These are phyloP conservation scores for Phytopythium ostracodes DNA, from an alignment of 352 stramenopile genomes.

Conservation along the genomic window DNA sequence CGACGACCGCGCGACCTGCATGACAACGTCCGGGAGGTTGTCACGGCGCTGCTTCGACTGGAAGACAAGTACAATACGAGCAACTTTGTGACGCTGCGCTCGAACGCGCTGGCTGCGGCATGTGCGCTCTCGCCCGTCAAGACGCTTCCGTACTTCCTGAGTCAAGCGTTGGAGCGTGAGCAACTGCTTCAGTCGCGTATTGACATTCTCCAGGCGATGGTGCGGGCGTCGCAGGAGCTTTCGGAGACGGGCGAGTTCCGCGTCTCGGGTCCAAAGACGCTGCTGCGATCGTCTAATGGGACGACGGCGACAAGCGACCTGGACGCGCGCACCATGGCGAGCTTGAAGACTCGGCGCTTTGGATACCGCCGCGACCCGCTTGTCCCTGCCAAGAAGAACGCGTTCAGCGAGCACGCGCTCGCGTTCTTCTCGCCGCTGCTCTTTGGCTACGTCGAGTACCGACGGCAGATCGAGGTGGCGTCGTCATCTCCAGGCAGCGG, in stretches of 20 bases:
- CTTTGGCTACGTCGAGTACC: conserved; percentile 66
- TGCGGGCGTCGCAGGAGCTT: conserved; percentile 51
- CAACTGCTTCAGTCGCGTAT: conserved; percentile 72
- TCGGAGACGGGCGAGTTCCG: conserved; percentile 47
- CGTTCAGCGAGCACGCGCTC: conserved; percentile 54
- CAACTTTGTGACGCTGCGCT: conserved; percentile 44
- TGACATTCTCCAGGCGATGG: conserved; percentile 58
- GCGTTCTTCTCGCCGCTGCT: conserved; percentile 74
- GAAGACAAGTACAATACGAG: conserved; percentile 72
- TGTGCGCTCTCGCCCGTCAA: conserved; percentile 41
- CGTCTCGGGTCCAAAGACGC: conserved; percentile 20
- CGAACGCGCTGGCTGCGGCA: conserved; percentile 39
- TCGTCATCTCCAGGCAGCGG: neutral
- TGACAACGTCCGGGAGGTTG: conserved; percentile 48
- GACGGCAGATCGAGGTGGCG: conserved; percentile 20
- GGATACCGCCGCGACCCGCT: conserved; percentile 62
- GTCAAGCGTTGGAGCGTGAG: conserved; percentile 64
- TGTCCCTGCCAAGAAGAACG: conserved; percentile 44
- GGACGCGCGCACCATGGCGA: conserved; percentile 36
- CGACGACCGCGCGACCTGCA: conserved; percentile 55
- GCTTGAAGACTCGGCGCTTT: conserved; percentile 62
- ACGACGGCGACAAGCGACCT: conserved; percentile 23
- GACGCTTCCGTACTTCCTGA: conserved; percentile 51
- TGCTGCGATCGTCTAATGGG: conserved; percentile 19
- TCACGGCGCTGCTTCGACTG: conserved; percentile 51